Evolutionary conservation across 306 rosid genomes (phyloP).

Genomic region (barrel medic (Medicago truncatula)): MtrunA17r5.0-ANR NC_053049.1:849501-850000

Average conservation of each 20-base stretch:
- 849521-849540: slow-evolving; percentile 71
- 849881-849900: slow-evolving; percentile 1
- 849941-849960: neutral
- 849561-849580: slow-evolving; percentile 87
- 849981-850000: neutral
- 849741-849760: slow-evolving; percentile 19
- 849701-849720: neutral
- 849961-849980: neutral
- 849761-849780: slow-evolving; percentile 20
- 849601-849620: slow-evolving; percentile 75
- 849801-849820: neutral
- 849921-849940: neutral
- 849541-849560: slow-evolving; percentile 64
- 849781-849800: neutral
- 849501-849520: slow-evolving; percentile 84
- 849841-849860: neutral
- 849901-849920: slow-evolving; percentile 13
- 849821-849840: neutral
- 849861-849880: neutral
- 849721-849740: slow-evolving; percentile 8
- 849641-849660: slow-evolving; percentile 13
- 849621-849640: slow-evolving; percentile 74
- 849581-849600: slow-evolving; percentile 68
- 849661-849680: slow-evolving; percentile 20
- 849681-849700: neutral